phyloP scores from a whole-genome alignment of 2,329 filamentous ascomycete species.

The Nemania diffusa region DNA sequence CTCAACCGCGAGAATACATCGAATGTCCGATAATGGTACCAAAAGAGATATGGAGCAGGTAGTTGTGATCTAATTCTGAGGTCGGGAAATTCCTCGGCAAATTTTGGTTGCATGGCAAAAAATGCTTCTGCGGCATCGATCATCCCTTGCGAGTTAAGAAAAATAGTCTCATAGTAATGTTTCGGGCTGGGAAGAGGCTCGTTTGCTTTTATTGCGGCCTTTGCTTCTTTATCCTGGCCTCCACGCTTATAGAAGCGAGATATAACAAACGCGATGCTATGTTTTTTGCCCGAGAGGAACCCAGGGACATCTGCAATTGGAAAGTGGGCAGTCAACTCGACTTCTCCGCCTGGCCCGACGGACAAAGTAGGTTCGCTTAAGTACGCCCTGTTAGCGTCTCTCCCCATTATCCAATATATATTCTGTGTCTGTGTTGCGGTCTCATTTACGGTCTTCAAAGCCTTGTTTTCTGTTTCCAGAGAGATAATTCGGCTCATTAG shows the following conservation, averaged over 20 bases:
- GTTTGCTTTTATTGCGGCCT: background rate
- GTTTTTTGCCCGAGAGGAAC: constrained; percentile 10
- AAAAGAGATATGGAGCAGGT: constrained; percentile 22
- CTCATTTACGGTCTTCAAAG: background rate
- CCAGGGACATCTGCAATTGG: constrained; percentile 8
- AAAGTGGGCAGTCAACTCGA: constrained; percentile 10
- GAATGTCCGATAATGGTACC: constrained; percentile 27
- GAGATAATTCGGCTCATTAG: background rate
- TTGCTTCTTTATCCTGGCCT: background rate
- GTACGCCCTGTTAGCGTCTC: background rate
- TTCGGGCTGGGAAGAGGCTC: background rate
- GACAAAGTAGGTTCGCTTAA: constrained; percentile 20
- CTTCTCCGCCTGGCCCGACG: constrained; percentile 8
- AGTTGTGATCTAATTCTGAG: constrained; percentile 4
- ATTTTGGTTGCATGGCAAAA: constrained; percentile 21
- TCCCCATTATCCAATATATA: background rate
- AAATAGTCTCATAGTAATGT: background rate
- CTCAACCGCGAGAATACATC: background rate
- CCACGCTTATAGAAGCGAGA: background rate
- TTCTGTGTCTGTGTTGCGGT: background rate
- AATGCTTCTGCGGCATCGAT: constrained; percentile 11
- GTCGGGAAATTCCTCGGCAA: constrained; percentile 18
- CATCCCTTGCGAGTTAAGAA: constrained; percentile 10
- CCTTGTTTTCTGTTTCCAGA: constrained; percentile 4
- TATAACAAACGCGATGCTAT: constrained; percentile 16